Conservation (phyloP, 805 yeast species). For the Candida oleophila region DNA sequence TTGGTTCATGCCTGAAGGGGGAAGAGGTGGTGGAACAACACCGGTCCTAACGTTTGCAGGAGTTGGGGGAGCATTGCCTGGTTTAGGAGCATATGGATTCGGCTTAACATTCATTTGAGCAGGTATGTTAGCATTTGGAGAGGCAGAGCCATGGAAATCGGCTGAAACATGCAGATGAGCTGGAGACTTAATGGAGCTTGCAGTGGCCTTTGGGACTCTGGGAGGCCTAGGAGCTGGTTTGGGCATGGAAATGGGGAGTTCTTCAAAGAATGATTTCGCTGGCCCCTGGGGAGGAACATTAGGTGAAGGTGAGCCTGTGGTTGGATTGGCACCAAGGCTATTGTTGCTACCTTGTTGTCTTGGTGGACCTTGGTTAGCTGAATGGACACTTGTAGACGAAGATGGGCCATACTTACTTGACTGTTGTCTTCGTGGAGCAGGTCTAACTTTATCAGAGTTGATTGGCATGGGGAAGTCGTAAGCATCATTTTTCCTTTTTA, state of each 20-base stretch:
- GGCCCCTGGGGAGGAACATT: conserved; percentile 3
- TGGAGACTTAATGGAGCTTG: conserved; percentile 10
- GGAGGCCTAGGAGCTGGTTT: conserved; percentile 23
- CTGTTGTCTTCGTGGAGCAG: conserved; percentile 33
- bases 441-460: conserved; percentile 39
- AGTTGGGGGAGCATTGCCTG: background rate
- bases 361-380: conserved; percentile 4
- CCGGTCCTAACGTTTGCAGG: conserved; percentile 4
- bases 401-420: conserved; percentile 21
- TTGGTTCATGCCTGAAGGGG: conserved; percentile 6
- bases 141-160: conserved; percentile 5
- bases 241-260: conserved; percentile 46
- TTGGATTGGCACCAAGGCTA: background rate
- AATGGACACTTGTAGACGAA: conserved; percentile 6
- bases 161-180: conserved; percentile 9
- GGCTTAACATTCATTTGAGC: conserved; percentile 1
- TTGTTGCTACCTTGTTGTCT: background rate
- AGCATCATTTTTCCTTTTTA: conserved; percentile 68
- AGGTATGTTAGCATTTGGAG: conserved; percentile 5
- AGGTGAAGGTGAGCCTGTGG: background rate
- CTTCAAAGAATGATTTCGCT: conserved; percentile 48
- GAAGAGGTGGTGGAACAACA: conserved; percentile 1
- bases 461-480: conserved; percentile 70
- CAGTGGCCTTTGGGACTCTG: conserved; percentile 23
- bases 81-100: conserved; percentile 13